Conservation (phyloP, 1,284 basidiomycete species). For the Spongiforma sp. region DNA sequence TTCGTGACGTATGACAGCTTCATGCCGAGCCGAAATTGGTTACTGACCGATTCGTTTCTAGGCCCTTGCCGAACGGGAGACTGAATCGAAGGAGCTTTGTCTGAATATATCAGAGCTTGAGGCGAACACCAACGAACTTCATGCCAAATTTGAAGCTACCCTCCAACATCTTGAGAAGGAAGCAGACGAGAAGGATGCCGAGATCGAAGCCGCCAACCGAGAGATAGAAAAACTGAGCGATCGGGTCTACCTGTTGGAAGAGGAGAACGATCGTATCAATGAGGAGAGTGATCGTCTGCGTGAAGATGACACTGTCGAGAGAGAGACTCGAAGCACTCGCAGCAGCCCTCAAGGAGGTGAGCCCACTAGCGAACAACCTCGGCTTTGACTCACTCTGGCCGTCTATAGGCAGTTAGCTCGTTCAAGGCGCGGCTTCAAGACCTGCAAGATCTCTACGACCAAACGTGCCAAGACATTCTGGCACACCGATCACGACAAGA, state of each 20-base stretch:
- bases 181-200: conserved; percentile 71
- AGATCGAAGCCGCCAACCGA: conserved; percentile 66
- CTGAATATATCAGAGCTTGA: conserved; percentile 76
- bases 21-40: neutral
- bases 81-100: conserved; percentile 75
- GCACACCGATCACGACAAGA: conserved; percentile 71
- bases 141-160: conserved; percentile 74
- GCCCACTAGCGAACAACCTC: conserved; percentile 20
- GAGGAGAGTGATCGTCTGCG: conserved; percentile 56
- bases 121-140: conserved; percentile 68
- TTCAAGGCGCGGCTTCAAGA: conserved; percentile 70
- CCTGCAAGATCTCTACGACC: conserved; percentile 63
- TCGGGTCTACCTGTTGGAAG: conserved; percentile 61
- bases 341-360: conserved; percentile 79
- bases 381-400: conserved; percentile 5
- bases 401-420: conserved; percentile 63
- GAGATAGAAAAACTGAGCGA: conserved; percentile 80
- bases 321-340: conserved; percentile 75
- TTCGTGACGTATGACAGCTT: conserved; percentile 65
- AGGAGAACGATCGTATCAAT: conserved; percentile 58
- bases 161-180: conserved; percentile 76
- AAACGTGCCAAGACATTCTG: conserved; percentile 61
- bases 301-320: conserved; percentile 73
- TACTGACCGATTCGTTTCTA: conserved; percentile 34
- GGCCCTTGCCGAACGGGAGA: conserved; percentile 77